Evolutionary conservation across 169 alveolate species (phyloP).

Genomic region (Cryptosporidium tyzzeri): DNA sequence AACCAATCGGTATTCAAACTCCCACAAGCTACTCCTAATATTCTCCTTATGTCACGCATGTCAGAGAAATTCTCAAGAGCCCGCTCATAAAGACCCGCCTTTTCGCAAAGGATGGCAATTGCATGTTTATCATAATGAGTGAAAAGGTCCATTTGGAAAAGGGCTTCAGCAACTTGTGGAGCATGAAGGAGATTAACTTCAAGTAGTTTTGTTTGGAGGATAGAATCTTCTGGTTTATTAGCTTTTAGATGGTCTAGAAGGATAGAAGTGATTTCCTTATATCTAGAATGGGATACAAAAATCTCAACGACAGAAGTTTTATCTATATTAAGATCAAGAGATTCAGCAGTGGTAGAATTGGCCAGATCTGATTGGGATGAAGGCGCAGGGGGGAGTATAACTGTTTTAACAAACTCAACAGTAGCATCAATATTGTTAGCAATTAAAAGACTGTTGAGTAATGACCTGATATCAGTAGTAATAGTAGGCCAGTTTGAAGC

Average conservation of each 20-base stretch:
- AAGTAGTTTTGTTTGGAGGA: slow-evolving; percentile 97
- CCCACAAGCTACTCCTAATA: slow-evolving; percentile 80
- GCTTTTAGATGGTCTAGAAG: slow-evolving; percentile 96
- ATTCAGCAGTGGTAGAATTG: slow-evolving; percentile 39
- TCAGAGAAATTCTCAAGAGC: slow-evolving; percentile 96
- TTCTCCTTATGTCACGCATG: slow-evolving; percentile 94
- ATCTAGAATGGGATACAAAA: slow-evolving; percentile 90
- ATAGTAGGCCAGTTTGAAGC: slow-evolving; percentile 72
- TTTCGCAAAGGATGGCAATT: slow-evolving; percentile 98
- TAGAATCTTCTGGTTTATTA: slow-evolving; percentile 97
- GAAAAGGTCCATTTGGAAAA: slow-evolving; percentile 94
- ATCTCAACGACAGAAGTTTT: slow-evolving; percentile 89
- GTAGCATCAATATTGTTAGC: slow-evolving; percentile 77
- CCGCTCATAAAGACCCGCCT: slow-evolving; percentile 95
- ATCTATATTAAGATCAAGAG: slow-evolving; percentile 79
- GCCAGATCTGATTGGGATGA: slow-evolving; percentile 24
- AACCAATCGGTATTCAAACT: slow-evolving; percentile 81
- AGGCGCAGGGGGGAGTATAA: slow-evolving; percentile 76
- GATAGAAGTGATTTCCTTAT: slow-evolving; percentile 97
- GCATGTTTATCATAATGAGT: slow-evolving; percentile 96
- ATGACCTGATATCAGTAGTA: slow-evolving; percentile 67
- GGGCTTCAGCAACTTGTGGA: slow-evolving; percentile 96
- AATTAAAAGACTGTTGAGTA: slow-evolving; percentile 78
- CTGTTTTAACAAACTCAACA: slow-evolving; percentile 78
- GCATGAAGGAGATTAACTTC: slow-evolving; percentile 95